A percentile compares a stretch with the other conserved stretches of the same genome.
Evolutionary conservation across 1,284 basidiomycete genomes (phyloP).

Genomic region (Puccinia polysora): DNA sequence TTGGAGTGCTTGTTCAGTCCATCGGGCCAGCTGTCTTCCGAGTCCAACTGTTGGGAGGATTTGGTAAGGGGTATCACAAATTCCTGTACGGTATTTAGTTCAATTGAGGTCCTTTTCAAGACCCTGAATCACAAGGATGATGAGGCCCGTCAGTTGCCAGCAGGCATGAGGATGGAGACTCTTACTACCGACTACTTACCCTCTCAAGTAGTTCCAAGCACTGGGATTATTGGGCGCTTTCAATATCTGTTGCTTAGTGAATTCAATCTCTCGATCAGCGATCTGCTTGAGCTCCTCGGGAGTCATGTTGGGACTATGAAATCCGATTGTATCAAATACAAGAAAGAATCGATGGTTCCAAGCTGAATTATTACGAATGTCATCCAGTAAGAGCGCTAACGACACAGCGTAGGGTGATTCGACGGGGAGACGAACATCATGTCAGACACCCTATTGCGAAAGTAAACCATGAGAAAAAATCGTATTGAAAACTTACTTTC

Average conservation of each 20-base stretch:
- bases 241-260: constrained; percentile 70
- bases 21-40: constrained; percentile 53
- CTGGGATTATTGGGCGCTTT: constrained; percentile 82
- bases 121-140: constrained; percentile 53
- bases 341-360: constrained; percentile 98
- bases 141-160: background rate
- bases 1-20: constrained; percentile 64
- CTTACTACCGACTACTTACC: constrained; percentile 51
- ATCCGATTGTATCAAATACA: constrained; percentile 58
- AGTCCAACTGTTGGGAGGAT: constrained; percentile 47
- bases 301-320: background rate
- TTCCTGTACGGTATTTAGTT: constrained; percentile 60
- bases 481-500: constrained; percentile 30
- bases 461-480: background rate
- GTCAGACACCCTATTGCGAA: background rate
- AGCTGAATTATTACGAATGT: constrained; percentile 91
- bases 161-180: background rate
- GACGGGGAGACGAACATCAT: background rate
- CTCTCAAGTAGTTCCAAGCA: constrained; percentile 90
- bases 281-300: background rate
- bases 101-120: constrained; percentile 61
- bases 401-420: background rate
- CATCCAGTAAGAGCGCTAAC: constrained; percentile 67
- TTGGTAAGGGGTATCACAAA: constrained; percentile 61
- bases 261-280: constrained; percentile 46